Evolutionary conservation across 106 monocot genomes (phyloP), one percentile per base, ranked within the genome.

Genomic region (Narthecium ossifragum): DNA sequence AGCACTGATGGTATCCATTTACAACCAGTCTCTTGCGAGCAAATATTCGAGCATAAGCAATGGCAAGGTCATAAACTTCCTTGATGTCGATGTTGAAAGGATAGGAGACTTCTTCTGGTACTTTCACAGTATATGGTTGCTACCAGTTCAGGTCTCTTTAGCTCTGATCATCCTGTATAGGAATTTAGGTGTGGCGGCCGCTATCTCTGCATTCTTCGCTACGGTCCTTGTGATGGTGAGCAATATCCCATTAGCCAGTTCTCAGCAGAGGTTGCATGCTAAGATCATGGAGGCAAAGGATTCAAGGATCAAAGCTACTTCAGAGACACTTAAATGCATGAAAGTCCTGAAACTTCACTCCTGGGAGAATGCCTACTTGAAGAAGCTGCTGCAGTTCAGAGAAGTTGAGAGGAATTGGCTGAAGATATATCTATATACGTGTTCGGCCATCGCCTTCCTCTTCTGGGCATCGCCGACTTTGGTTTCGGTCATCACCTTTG

Each of bases 231-330:
- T 88, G 18, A 88, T 93, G 81, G 61, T 84, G 39, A 76, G 76
- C 68, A 93, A 93, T 51, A 79, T 75, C 3, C 92, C 92, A 24
- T 61, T 93, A 6, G 88, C 78, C 8, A 81, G 71, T 26, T 51
- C 60, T 47, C 88, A 88, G 25, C 70, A 85, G 71, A 85, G 31
- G 50, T 73, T 93, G 18, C 77, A 88, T 25, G 68, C 81, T 3
- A 73, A 65, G 55, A 85, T 93, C 58, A 82, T 88, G 85, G 88
- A 81, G 31, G 81, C 88, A 11, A 93, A 93, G 69, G 92, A 93
- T 33, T 56, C 73, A 4, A 59, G 92, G 22, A 88, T 88, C 7
- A 85, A 84, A 22, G 81, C 81, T 26, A 88, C 81, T 1, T 63
- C 80, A 5, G 88, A 93, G 73, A 55, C 73, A 21, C 18, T 93